Base-by-base conservation (phyloP, 495 filamentous ascomycete genomes). In the Poronia punctata region DNA sequence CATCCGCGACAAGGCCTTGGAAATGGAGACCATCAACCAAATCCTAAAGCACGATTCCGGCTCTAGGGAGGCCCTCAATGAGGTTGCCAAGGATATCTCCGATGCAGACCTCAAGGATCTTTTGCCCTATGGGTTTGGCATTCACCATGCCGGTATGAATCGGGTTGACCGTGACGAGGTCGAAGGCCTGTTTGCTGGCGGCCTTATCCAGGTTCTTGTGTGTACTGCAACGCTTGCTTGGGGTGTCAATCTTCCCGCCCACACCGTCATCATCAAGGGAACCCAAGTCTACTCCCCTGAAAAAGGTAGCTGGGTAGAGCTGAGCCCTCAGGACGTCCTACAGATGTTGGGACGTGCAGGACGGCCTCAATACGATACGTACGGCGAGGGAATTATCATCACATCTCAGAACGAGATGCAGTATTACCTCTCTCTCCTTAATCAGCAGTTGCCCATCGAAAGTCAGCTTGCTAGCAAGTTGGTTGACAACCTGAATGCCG, bases 281-380 rank as follows among this genome's bases (percentile, higher is more conserved):
- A 99, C 92, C 0, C 88, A 95, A 57, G 82, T 97, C 26, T 99
- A 99, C 60, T 97, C 93, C 3, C 93, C 92, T 1, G 92, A 99
- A 59, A 97, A 96, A 64, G 92, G 92, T 65, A 89, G 85, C 58
- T 99, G 92, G 89, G 93, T 99, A 11, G 93, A 99, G 54, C 59
- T 99, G 42, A 95, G 88, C 50, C 92, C 93, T 8, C 92, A 99
- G 54, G 92, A 99, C 64, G 90, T 97, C 28, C 71, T 99, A 23
- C 92, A 99, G 60, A 99, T 99, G 92, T 79, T 99, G 49, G 92
- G 92, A 51, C 88, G 92, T 67, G 92, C 92, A 29, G 92, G 92
- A 57, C 79, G 92, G 39, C 92, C 92, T 7, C 92, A 99, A 50
- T 99, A 87, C 53, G 92, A 99, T 60, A 96, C 88, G 0, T 97